Evolutionary conservation across 139 green algal genomes (phyloP).

Genomic region (Chlamydomonas sphaeroides): DNA sequence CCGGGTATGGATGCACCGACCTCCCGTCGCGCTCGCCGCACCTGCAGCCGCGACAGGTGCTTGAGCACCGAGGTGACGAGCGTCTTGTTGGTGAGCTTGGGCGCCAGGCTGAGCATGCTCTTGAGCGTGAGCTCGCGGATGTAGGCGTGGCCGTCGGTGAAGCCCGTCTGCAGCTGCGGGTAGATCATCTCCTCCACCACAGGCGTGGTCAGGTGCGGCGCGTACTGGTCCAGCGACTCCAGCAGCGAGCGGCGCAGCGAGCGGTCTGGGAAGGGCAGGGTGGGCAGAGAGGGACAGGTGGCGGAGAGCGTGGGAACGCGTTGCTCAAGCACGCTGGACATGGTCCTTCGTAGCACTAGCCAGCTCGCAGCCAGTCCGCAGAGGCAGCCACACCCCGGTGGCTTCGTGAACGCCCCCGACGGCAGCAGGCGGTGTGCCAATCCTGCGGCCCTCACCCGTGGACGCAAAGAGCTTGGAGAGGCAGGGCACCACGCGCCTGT

Average conservation of each 20-base stretch:
- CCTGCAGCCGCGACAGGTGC: slow-evolving; percentile 94
- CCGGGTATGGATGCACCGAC: no score
- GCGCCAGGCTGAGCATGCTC: slow-evolving; percentile 86
- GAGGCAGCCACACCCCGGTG: no score
- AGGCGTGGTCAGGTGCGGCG: slow-evolving; percentile 56
- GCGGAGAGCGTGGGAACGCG: no score
- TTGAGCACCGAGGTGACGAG: slow-evolving; percentile 92
- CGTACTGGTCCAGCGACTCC: slow-evolving; percentile 86
- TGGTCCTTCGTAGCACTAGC: no score
- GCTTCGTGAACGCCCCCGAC: no score
- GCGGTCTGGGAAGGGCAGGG: slow-evolving; percentile 78
- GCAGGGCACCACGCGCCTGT: slow-evolving; percentile 82
- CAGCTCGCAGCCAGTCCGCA: no score
- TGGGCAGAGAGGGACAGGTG: no score
- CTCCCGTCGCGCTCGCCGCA: no score
- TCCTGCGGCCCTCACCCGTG: slow-evolving; percentile 36
- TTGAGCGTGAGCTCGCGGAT: slow-evolving; percentile 98
- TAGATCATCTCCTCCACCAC: slow-evolving; percentile 92
- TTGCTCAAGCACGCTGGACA: no score
- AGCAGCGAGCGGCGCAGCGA: slow-evolving; percentile 87
- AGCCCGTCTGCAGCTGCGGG: slow-evolving; percentile 82
- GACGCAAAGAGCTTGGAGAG: slow-evolving; percentile 91
- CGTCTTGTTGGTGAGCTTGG: slow-evolving; percentile 90
- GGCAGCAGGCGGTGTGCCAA: no score
- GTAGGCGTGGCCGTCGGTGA: slow-evolving; percentile 91